These are phyloP conservation scores for Prunus campanulata DNA, from an alignment of 306 rosid genomes.

Conservation along the genomic window DNA sequence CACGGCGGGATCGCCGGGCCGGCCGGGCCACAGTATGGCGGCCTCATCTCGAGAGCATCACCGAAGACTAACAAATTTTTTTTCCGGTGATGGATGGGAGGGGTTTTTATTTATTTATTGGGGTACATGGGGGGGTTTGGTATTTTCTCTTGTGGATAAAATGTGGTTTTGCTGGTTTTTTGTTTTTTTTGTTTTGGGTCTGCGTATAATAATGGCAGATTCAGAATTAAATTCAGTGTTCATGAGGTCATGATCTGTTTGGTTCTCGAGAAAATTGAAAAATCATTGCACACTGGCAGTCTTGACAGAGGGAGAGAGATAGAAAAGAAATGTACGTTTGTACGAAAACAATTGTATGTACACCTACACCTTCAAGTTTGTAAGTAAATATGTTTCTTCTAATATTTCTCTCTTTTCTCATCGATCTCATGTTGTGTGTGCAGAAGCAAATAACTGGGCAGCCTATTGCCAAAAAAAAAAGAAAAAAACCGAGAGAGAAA, in stretches of 20 bases:
- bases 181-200: conserved; percentile 19
- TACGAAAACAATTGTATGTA: conserved; percentile 14
- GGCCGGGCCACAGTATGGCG: conserved; percentile 53
- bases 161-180: conserved; percentile 1
- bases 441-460: neutral
- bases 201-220: conserved; percentile 25
- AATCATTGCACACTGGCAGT: neutral
- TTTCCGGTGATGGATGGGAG: conserved; percentile 30
- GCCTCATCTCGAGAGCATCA: conserved; percentile 76
- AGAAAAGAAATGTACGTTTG: neutral
- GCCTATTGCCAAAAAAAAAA: conserved; percentile 6
- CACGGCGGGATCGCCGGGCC: conserved; percentile 54
- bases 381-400: conserved; percentile 19
- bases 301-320: neutral
- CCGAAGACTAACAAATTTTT: conserved; percentile 44
- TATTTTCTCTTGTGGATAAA: conserved; percentile 58
- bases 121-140: conserved; percentile 26
- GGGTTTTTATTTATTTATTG: neutral
- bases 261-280: conserved; percentile 3
- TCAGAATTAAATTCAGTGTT: conserved; percentile 25
- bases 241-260: conserved; percentile 24
- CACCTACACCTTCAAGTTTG: conserved; percentile 30
- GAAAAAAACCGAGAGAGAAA: neutral
- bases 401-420: conserved; percentile 4
- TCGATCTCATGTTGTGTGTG: conserved; percentile 6